Base-by-base conservation (phyloP, 176 grass and related monocot genomes). In the Coix lacrymajobi region DNA sequence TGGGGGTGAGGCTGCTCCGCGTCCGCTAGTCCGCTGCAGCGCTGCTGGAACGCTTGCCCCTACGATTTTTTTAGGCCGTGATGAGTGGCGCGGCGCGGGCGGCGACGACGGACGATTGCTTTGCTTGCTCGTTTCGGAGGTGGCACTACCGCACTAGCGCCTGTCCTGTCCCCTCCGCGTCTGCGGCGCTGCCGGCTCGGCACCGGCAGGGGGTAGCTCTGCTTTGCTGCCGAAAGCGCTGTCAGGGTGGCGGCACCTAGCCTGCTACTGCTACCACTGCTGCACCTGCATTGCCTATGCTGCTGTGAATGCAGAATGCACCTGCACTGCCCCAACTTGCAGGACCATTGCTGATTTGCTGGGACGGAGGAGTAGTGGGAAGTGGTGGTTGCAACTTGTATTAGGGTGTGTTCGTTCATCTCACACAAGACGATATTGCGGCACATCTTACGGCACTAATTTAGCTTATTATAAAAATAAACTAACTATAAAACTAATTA, bases 211-310 rank as follows among this genome's bases (percentile, higher is more conserved):
- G 77, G 78, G 77, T 34, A 45, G 39, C 39, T 67, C 25, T 40
- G 65, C 64, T 58, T 58, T 43, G 79, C 66, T 82, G 67, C 67
- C 51, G 66, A 82, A 61, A 82, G 79, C 79, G 51, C 8, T 40
- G 24, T 26, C 48, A 71, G 79, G 9, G 15, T 22, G 37, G 49
- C 66, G 36, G 64, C 45, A 37, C 44, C 62, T 26, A 28, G 79
- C 3, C 54, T 24, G 54, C 33, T 25, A 33, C 3, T 10, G 39
- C 43, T 12, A 19, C 7, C 8, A 43, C 24, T 13, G n/a, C 13
- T 45, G 11, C 58, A 0, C n/a, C n/a, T 5, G 70, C 3, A 11
- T 28, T 45, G 45, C 19, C 36, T 49, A 37, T 0, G 12, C 20
- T 52, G 43, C 77, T 66, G 60, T 66, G 60, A 6, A 4, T 38